A percentile compares a stretch with the other conserved stretches of the same genome.
Evolutionary conservation across 306 rosid genomes (phyloP).

Genomic region (Mucuna pruriens): DNA sequence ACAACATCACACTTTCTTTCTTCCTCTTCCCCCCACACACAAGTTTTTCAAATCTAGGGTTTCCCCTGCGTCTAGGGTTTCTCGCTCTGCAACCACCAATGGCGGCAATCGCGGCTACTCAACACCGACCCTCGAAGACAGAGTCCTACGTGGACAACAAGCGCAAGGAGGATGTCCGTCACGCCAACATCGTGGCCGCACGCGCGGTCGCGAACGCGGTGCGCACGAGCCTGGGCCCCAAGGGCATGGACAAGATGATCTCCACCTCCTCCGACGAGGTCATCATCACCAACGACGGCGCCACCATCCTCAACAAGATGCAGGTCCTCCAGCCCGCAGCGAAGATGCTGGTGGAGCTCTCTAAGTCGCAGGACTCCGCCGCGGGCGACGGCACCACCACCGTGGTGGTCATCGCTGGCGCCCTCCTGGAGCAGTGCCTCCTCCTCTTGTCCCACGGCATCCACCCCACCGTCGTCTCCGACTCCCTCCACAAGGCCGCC

Average conservation of each 20-base stretch:
- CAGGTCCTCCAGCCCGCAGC: slow-evolving; percentile 98
- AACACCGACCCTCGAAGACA: slow-evolving; percentile 70
- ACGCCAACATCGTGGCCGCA: slow-evolving; percentile 82
- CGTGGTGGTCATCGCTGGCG: slow-evolving; percentile 90
- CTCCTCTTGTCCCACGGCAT: slow-evolving; percentile 80
- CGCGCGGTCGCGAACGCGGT: slow-evolving; percentile 89
- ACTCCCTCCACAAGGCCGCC: slow-evolving; percentile 80
- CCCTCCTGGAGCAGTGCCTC: slow-evolving; percentile 73
- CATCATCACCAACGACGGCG: slow-evolving; percentile 98
- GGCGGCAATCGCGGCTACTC: slow-evolving; percentile 77
- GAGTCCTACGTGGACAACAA: slow-evolving; percentile 94
- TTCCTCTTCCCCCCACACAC: neutral
- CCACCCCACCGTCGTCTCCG: slow-evolving; percentile 89
- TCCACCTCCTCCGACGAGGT: slow-evolving; percentile 90
- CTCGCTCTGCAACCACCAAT: slow-evolving; percentile 35
- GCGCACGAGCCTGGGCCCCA: slow-evolving; percentile 91
- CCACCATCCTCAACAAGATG: slow-evolving; percentile 98
- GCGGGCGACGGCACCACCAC: slow-evolving; percentile 98
- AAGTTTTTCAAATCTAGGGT: slow-evolving; percentile 30
- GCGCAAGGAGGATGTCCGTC: slow-evolving; percentile 97
- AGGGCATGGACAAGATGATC: slow-evolving; percentile 99
- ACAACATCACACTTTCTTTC: neutral
- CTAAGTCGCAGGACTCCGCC: slow-evolving; percentile 92
- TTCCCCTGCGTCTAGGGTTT: slow-evolving; percentile 40
- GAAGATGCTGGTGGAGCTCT: slow-evolving; percentile 95